Evolutionary conservation across 345 rosid species (phyloP), one percentile per base, ranked within the genome.

Genomic region (Garcia nutans): DNA sequence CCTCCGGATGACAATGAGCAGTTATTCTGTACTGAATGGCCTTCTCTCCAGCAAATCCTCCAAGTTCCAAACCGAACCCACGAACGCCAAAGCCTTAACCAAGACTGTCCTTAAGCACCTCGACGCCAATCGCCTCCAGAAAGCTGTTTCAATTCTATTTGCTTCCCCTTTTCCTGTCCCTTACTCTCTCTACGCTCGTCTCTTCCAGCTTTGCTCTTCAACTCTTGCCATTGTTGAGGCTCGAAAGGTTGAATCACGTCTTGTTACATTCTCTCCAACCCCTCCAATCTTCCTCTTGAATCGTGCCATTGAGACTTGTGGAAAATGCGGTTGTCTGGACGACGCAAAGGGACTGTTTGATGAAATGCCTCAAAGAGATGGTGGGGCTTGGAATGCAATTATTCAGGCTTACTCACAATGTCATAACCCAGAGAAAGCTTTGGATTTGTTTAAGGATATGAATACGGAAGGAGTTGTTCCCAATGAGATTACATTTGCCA

Each of bases 351-450:
- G 81, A 65, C 79, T 92, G 88, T 94, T 94, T 22, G 95, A 91
- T 73, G 87, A 92, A 90, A 92, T 92, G 97, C 91, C 91, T 75
- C 77, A 82, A 23, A 88, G 92, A 78, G 89, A 94, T 75, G 98
- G 97, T 44, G 98, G 98, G 2, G 86, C 98, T 31, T 92, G 98
- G 98, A 94, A 94, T 82, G 88, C 98, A 2, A 66, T 94, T 75
- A 87, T 94, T 66, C 75, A 84, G 0, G 95, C 91, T 8, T 91
- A 84, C 77, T 76, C 83, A 4, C 85, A 76, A 44, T 82, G 85
- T 49, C 78, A 86, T 2, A 77, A 63, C 22, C 69, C 82, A 0
- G 77, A 71, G 26, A 84, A 80, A 67, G 88, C 86, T 1, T 82
- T 91, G 81, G 76, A 68, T 54, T 74, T 78, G 85, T 92, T 92